These are phyloP conservation scores for Myriosclerotinia curreyana DNA, from an alignment of 2,329 filamentous ascomycete species.

Conservation along the genomic window DNA sequence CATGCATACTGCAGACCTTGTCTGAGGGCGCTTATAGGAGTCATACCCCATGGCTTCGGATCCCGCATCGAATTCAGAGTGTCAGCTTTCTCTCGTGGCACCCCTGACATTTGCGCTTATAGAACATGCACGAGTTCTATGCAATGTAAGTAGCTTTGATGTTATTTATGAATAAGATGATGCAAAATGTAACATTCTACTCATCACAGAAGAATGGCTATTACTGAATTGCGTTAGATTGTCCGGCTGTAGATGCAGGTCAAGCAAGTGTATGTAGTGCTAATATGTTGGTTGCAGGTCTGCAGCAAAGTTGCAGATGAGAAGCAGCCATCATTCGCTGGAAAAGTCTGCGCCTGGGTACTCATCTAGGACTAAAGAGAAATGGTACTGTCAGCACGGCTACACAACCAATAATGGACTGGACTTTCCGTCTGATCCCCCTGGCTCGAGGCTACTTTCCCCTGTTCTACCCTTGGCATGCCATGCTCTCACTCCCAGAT, in stretches of 20 bases:
- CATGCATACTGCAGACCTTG: slow-evolving; percentile 22
- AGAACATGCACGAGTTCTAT: slow-evolving; percentile 13
- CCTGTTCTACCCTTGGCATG: slow-evolving; percentile 15
- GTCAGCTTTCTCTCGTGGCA: slow-evolving; percentile 23
- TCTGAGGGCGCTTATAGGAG: slow-evolving; percentile 23
- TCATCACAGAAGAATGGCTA: slow-evolving; percentile 13
- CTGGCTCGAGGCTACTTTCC: slow-evolving; percentile 15
- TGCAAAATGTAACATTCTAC: slow-evolving; percentile 19
- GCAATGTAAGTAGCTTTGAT: slow-evolving; percentile 12
- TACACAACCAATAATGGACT: slow-evolving; percentile 23
- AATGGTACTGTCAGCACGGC: slow-evolving; percentile 20
- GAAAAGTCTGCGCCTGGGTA: slow-evolving; percentile 20
- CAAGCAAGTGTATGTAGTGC: slow-evolving; percentile 12
- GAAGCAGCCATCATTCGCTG: slow-evolving; percentile 17
- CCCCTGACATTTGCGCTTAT: slow-evolving; percentile 24
- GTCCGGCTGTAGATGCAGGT: slow-evolving; percentile 19
- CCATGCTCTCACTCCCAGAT: slow-evolving; percentile 20
- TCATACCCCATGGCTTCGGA: slow-evolving; percentile 21
- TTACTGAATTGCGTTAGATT: slow-evolving; percentile 14
- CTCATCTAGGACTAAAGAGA: slow-evolving; percentile 13
- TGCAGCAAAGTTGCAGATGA: slow-evolving; percentile 19
- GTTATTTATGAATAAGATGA: slow-evolving; percentile 23
- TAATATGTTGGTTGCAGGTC: slow-evolving; percentile 6
- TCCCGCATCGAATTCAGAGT: slow-evolving; percentile 21
- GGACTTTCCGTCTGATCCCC: slow-evolving; percentile 20